A percentile compares a stretch with the other conserved stretches of the same genome.
Evolutionary conservation across 73 alveolate species (phyloP).

Genomic region (Symbiodinium pilosum): DNA sequence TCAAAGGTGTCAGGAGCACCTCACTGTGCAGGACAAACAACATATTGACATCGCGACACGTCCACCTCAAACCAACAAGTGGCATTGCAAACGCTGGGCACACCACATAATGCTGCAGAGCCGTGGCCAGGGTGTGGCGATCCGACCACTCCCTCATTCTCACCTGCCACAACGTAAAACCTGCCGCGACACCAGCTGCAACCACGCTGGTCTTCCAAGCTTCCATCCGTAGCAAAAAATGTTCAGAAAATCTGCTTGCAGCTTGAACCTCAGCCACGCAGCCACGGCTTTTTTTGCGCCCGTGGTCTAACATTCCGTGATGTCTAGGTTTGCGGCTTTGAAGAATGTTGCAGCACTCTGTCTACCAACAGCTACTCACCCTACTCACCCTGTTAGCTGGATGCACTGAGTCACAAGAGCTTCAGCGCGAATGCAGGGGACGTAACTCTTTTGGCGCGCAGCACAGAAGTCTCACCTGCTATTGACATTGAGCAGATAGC

Average conservation of each 20-base stretch:
- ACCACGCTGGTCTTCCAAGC: slow-evolving; percentile 2
- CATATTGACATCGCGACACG: neutral
- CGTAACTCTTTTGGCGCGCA: no score
- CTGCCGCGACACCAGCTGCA: neutral
- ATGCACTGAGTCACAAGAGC: no score
- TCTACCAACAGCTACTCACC: no score
- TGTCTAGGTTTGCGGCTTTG: no score
- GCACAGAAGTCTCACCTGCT: neutral
- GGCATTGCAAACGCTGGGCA: neutral
- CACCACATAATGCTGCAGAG: slow-evolving; percentile 28
- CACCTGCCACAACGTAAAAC: slow-evolving; percentile 40
- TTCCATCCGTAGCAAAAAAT: no score
- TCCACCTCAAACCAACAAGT: neutral
- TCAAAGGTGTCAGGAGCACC: neutral
- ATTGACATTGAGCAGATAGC: neutral
- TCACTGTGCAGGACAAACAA: neutral
- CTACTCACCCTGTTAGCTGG: no score
- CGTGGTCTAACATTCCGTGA: no score
- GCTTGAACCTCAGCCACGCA: no score
- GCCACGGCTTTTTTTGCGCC: no score
- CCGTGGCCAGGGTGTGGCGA: slow-evolving; percentile 19
- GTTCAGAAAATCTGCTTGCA: no score
- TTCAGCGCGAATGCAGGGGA: no score
- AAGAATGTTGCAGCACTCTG: no score
- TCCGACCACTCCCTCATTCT: slow-evolving; percentile 27